Evolutionary conservation across 768 basidiomycete species (phyloP), one percentile per base, ranked within the genome.

Genomic region (Lepiota subincarnata): DNA sequence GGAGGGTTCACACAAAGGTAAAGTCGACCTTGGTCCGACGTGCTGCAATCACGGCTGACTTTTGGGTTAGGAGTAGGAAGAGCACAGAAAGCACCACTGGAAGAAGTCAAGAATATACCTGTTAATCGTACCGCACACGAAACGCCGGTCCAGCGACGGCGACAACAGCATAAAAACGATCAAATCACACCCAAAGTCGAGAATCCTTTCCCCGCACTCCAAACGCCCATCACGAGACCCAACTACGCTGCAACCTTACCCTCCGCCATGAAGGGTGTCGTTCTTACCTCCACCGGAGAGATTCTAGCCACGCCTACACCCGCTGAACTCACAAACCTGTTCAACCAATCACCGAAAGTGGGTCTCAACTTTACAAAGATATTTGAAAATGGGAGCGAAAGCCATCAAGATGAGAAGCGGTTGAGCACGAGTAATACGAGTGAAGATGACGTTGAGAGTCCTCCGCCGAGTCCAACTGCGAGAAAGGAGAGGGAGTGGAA

Each of bases 201-300:
- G 40, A 69, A 42, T 37, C 46, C 44, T 47, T 57, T 67, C 53
- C 69, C 62, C 37, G 62, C 68, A 8, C 71, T 83, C 52, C 76
- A 79, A 42, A 87, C 86, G 2, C 86, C 87, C 0, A 67, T 78
- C 12, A 72, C 66, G 24, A 76, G 79, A 26, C 57, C 69, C 5
- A 59, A 65, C 10, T 64, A 63, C 48, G 57, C 64, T 24, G 73
- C 73, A 10, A 65, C 59, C 19, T 64, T 72, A 28, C 73, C 73
- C 1, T 82, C 80, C 3, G 84, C 84, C 1, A 86, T 86, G 84
- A 85, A 85, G 63, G 84, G 91, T 2, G 87, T 93, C 36, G 76
- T 93, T 26, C 73, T 92, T 35, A 91, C 91, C 0, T 73, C 84
- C 6, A 91, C 91, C 0, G 90, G 91, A 6, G 83, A 91, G 63